Evolutionary conservation across 306 rosid genomes (phyloP).

Genomic region (Amphicarpaea edgeworthii): DNA sequence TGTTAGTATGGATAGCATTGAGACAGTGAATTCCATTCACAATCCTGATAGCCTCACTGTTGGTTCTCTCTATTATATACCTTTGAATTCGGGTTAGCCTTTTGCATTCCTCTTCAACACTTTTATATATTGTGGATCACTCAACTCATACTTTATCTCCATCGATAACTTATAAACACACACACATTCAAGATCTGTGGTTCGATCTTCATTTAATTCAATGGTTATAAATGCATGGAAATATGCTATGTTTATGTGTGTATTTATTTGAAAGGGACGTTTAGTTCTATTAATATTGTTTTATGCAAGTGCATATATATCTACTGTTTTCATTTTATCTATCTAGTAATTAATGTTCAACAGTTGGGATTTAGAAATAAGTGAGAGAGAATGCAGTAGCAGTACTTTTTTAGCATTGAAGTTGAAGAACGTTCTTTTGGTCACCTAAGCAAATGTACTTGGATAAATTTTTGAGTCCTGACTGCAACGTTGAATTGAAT

Average conservation of each 20-base stretch:
- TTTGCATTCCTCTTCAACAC: no score
- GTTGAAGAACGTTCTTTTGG: constrained; percentile 1
- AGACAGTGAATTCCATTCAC: no score
- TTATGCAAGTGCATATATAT: constrained; percentile 25
- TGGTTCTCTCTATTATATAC: no score
- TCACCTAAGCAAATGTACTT: neutral
- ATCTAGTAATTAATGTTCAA: neutral
- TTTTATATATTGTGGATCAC: no score
- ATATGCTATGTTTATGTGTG: neutral
- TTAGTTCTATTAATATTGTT: neutral
- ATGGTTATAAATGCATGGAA: no score
- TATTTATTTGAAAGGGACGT: neutral
- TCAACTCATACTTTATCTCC: no score
- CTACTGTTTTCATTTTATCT: constrained; percentile 16
- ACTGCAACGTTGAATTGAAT: neutral
- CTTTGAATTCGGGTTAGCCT: no score
- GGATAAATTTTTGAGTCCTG: neutral
- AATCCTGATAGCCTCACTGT: no score
- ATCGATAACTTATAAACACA: no score
- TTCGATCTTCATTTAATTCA: neutral
- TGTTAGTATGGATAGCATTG: no score
- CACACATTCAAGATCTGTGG: no score
- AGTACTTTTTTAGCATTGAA: constrained; percentile 11
- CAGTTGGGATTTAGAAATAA: constrained; percentile 18
- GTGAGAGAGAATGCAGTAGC: neutral